These are phyloP conservation scores for Puccinia triticina DNA, from an alignment of 1,284 basidiomycete species.

Conservation along the genomic window DNA sequence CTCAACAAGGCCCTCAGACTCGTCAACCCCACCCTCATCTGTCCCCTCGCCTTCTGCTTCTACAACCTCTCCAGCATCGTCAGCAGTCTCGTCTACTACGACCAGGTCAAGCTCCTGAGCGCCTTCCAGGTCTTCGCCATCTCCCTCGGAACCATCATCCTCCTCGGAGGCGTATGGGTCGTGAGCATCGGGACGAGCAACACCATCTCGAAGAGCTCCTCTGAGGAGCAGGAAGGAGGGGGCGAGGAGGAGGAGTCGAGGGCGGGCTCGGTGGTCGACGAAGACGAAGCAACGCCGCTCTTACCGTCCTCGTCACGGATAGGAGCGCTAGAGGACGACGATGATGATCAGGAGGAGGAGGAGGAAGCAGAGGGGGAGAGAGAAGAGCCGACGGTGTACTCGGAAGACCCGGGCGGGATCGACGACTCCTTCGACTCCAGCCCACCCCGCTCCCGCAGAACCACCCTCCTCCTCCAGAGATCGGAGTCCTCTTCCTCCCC, in stretches of 20 bases:
- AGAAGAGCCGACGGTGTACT: neutral
- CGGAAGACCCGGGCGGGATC: neutral
- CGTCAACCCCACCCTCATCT: conserved; percentile 84
- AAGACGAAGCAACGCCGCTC: conserved; percentile 22
- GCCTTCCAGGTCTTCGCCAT: conserved; percentile 74
- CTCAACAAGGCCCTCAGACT: conserved; percentile 84
- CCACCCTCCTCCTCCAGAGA: neutral
- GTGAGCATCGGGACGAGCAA: conserved; percentile 62
- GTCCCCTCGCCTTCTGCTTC: conserved; percentile 92
- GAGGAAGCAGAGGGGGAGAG: no score
- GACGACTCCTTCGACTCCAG: neutral
- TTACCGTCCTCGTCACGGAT: conserved; percentile 15
- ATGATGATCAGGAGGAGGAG: no score
- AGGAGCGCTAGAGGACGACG: neutral
- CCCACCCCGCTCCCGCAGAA: neutral
- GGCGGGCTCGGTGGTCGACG: neutral
- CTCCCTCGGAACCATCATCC: conserved; percentile 73
- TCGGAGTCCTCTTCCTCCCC: neutral
- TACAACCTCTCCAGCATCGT: conserved; percentile 91
- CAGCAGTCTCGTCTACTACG: conserved; percentile 80
- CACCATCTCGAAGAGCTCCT: neutral
- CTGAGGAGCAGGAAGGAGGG: neutral
- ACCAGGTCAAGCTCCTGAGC: conserved; percentile 78
- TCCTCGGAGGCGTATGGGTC: conserved; percentile 87
- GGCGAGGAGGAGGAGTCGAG: neutral